Conservation (phyloP, 2,329 filamentous ascomycete species). For the Fusarium fracticaudum region DNA sequence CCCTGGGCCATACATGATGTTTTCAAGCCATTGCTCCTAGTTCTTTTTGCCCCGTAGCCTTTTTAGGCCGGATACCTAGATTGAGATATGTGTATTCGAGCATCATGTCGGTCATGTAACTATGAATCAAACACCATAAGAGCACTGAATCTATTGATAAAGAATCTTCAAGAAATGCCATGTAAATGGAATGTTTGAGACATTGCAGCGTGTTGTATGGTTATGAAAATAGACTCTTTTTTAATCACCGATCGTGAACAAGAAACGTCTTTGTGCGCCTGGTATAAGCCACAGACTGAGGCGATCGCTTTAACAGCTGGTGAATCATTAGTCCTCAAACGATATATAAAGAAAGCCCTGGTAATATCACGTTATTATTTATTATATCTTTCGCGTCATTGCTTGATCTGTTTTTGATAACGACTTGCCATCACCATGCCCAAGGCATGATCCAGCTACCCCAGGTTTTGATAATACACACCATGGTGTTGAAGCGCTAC, state of each 20-base stretch:
- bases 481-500: neutral
- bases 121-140: neutral
- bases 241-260: neutral
- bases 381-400: neutral
- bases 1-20: neutral
- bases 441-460: neutral
- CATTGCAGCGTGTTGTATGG: neutral
- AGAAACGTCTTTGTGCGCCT: neutral
- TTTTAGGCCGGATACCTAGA: neutral
- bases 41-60: neutral
- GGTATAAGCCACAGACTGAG: neutral
- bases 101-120: neutral
- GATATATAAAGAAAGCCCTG: neutral
- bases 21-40: neutral
- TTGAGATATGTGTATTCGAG: neutral
- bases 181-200: neutral
- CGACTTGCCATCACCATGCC: neutral
- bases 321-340: neutral
- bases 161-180: neutral
- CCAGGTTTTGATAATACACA: neutral
- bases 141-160: neutral
- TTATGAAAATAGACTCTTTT: neutral
- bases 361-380: neutral
- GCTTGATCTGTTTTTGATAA: neutral
- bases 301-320: neutral